A percentile compares a stretch with the other conserved stretches of the same genome.
phyloP scores from a whole-genome alignment of 805 yeast species.

The Sugiyamaella boreocaroliniensis region DNA sequence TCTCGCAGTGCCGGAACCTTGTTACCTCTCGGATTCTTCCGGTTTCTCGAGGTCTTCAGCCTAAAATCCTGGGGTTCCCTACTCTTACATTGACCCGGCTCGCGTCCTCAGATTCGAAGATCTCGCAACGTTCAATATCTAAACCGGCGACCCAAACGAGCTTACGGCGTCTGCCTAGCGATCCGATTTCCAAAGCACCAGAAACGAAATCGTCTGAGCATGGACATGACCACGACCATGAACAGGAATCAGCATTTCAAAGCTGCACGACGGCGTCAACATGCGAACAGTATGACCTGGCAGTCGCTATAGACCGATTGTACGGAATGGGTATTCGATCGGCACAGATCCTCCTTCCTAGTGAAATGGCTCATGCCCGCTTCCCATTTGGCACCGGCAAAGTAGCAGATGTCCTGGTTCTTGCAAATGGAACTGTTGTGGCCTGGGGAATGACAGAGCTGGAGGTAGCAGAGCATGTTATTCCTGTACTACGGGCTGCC shows the following conservation, averaged over 20 bases:
- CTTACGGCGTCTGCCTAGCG: neutral
- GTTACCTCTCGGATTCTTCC: no score
- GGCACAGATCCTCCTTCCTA: slow-evolving; percentile 45
- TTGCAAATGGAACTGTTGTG: slow-evolving; percentile 72
- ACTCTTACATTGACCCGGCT: no score
- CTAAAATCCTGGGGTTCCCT: no score
- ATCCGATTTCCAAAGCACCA: neutral
- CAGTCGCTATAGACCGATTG: slow-evolving; percentile 36
- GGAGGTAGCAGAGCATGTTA: slow-evolving; percentile 30
- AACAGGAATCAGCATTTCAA: neutral
- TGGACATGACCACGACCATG: neutral
- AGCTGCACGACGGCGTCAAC: slow-evolving; percentile 61
- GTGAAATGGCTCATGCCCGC: slow-evolving; percentile 58
- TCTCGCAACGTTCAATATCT: neutral
- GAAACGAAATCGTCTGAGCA: neutral
- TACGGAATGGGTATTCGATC: slow-evolving; percentile 34
- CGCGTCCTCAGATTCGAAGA: neutral
- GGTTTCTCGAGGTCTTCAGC: no score
- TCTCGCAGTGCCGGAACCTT: no score
- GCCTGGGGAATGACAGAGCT: slow-evolving; percentile 76
- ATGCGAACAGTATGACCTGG: slow-evolving; percentile 64
- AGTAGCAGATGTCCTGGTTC: slow-evolving; percentile 52
- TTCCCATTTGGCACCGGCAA: slow-evolving; percentile 32
- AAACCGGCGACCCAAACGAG: neutral
- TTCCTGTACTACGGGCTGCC: slow-evolving; percentile 46